Base-by-base conservation (phyloP, 1,284 basidiomycete species). In the Austroboletus novae-zelandiae region DNA sequence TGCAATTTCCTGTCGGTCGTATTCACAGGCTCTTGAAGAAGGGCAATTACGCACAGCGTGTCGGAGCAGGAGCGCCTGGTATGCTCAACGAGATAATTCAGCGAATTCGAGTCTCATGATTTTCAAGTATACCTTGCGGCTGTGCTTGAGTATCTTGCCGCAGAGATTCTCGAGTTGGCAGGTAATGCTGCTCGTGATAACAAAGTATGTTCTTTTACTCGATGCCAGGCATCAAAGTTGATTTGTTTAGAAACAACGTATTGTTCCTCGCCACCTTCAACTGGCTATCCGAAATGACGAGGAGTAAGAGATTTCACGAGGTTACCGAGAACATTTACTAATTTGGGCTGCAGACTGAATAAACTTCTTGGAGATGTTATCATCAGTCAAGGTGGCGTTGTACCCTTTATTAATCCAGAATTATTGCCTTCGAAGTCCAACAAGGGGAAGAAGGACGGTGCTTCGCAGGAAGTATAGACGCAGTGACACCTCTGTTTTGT, bases 351-450 rank as follows among this genome's bases (percentile, higher is more conserved):
- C 54, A 83, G 81, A 61, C 67, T 88, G 63, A 83, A 84, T 71
- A 87, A 83, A 64, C 81, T 91, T 40, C 79, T 94, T 43, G 91
- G 91, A 44, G 79, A 84, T 60, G 91, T 94, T 57, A 85, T 91
- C 66, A 94, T 94, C 75, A 91, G 87, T 23, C 91, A 94, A 66
- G 91, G 91, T 75, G 91, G 91, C 84, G 91, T 94, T 51, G 83
- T 94, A 40, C 91, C 91, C 46, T 78, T 80, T 60, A 84, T 84
- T 55, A 66, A 72, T 47, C 66, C 71, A 13, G 74, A 79, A 66
- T 69, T 81, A 25, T 61, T 79, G 18, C 79, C 77, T 23, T 71
- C 71, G 56, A 80, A 79, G 62, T 70, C 77, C 34, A 66, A 66
- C 59, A 66, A 66, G 47, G 68, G 68, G 30, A 66, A 70, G 59